Evolutionary conservation across 2,329 filamentous ascomycete species (phyloP), one percentile per base, ranked within the genome.

Genomic region (Cyanodermella asteris): DNA sequence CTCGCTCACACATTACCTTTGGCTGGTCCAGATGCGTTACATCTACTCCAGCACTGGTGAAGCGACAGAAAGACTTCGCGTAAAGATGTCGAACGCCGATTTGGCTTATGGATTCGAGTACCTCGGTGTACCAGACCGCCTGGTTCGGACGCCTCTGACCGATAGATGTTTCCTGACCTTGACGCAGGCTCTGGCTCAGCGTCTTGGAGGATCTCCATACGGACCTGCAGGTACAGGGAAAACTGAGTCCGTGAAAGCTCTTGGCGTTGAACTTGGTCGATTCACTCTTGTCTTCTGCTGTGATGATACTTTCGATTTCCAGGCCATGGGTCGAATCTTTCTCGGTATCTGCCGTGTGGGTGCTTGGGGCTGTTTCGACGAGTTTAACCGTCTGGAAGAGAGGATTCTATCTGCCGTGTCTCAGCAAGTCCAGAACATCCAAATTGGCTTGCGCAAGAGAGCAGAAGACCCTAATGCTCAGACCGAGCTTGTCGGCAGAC

Each of bases 231-330:
- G 87, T 57, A 99, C 87, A 22, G 87, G 87, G 47, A 99, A 99
- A 53, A 99, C 87, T 0, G 87, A 99, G 46, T 97, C 87, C 2
- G 87, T 99, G 46, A 99, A 99, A 51, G 87, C 87, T 12, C 64
- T 99, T 14, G 90, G 87, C 57, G 65, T 97, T 4, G 82, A 97
- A 47, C 70, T 99, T 27, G 90, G 87, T 45, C 72, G 90, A 31
- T 99, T 97, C 47, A 97, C 90, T 2, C 66, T 99, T 14, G 90
- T 99, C 15, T 97, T 99, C 57, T 97, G 90, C 49, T 99, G 87
- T 55, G 87, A 99, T 44, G 87, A 97, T 50, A 97, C 87, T 1
- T 99, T 99, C 41, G 87, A 99, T 49, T 97, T 94, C 60, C 87
- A 97, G 44, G 87, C 87, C 25, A 97, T 99, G 87, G 90, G 90